Evolutionary conservation across 208 protist genomes (phyloP), one percentile per base, ranked within the genome.

Genomic region (Wallacemonas rigidus): DNA sequence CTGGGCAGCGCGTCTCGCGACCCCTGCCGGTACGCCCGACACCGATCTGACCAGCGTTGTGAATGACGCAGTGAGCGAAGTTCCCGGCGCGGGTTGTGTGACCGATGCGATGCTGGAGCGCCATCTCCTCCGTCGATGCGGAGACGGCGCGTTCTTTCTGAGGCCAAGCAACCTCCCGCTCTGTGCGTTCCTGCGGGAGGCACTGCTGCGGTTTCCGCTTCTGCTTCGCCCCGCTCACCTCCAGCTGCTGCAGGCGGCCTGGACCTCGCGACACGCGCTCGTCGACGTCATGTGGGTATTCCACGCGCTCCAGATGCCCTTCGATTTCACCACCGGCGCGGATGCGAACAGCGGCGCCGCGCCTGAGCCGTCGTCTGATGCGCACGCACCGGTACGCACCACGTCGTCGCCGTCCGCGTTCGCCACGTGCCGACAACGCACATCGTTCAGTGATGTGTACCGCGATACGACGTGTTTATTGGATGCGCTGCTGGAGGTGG

Each of bases 141-240:
- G 85, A 62, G 62, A 79, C 1, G 53, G 61, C 11, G 82, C 82
- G 44, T 92, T 95, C 61, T 91, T 91, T 63, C 45, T 84, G 45
- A 87, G 90, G 8, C 76, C 81, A 1, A 71, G 78, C 39, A 92
- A 95, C 77, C 60, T 87, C 1, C 81, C 85, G 36, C 55, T 95
- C 2, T 89, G 83, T 65, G 81, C 84, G 58, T 91, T 92, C 61
- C 56, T 95, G 36, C 72, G 78, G 15, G 86, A 92, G 41, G 70
- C 81, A 8, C 79, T 92, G 51, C 79, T 80, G 12, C 80, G 83
- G 41, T 92, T 88, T 64, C 90, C 90, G 3, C 60, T 90, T 44
- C 71, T 95, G 1, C 77, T 90, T 38, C 55, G 69, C 0, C 76
- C 76, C 2, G 53, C 62, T 0, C 63, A 82, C 47, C 76, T 95